Evolutionary conservation across 2,329 filamentous ascomycete genomes (phyloP).

Genomic region (Neocatenulostroma microsporum): DNA sequence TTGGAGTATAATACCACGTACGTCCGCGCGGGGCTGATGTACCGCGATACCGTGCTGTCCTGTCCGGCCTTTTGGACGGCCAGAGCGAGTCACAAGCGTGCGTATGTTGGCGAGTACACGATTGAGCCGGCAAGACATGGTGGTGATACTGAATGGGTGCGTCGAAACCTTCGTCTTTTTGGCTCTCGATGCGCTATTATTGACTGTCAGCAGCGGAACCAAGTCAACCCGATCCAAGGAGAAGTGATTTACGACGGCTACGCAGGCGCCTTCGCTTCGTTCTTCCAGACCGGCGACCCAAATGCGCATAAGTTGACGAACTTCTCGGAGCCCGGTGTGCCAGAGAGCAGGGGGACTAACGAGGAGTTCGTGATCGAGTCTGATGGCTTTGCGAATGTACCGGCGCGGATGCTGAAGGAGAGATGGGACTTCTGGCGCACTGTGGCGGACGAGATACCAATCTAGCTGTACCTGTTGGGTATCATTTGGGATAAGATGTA

Average conservation of each 20-base stretch:
- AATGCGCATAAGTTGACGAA: slow-evolving; percentile 50
- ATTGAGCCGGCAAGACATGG: slow-evolving; percentile 53
- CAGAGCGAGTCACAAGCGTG: slow-evolving; percentile 29
- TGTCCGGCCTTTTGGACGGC: slow-evolving; percentile 55
- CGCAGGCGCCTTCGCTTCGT: slow-evolving; percentile 52
- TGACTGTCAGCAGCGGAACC: slow-evolving; percentile 42
- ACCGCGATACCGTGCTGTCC: slow-evolving; percentile 50
- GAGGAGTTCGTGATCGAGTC: slow-evolving; percentile 46
- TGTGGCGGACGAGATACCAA: slow-evolving; percentile 40
- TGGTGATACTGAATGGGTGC: slow-evolving; percentile 46
- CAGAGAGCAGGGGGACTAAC: slow-evolving; percentile 31
- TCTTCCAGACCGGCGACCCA: slow-evolving; percentile 52
- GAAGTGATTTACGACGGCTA: slow-evolving; percentile 50
- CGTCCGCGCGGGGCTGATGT: slow-evolving; percentile 49
- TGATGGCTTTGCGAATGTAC: slow-evolving; percentile 39
- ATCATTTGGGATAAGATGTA: too few species aligned
- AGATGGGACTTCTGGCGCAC: slow-evolving; percentile 50
- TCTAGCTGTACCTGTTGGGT: too few species aligned
- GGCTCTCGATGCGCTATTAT: too few species aligned
- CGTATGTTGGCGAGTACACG: slow-evolving; percentile 53
- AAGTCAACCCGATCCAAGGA: slow-evolving; percentile 45
- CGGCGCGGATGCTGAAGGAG: slow-evolving; percentile 33
- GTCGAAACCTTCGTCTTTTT: neutral
- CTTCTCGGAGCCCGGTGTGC: slow-evolving; percentile 37
- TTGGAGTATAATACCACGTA: slow-evolving; percentile 48